Evolutionary conservation across 1,284 basidiomycete species (phyloP), one percentile per base, ranked within the genome.

Genomic region (Quambalaria eucalypti): DNA sequence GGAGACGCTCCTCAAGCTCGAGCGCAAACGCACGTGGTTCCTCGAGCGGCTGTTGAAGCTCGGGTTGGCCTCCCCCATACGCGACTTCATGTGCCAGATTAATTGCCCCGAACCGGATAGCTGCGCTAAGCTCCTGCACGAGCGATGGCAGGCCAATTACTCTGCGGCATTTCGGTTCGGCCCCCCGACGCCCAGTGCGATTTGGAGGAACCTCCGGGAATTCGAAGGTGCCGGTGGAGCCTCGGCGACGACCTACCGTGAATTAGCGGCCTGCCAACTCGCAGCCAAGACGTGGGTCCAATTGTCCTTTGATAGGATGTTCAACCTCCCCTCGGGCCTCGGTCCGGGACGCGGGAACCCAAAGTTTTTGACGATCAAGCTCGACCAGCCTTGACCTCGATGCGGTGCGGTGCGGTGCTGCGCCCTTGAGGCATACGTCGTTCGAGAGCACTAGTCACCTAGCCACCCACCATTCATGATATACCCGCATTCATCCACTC

Each of bases 131-230:
- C 77, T 87, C n/a, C 81, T 96, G 7, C 89, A 93, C 68, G 91
- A 93, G 60, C 91, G 91, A 74, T 96, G 90, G 89, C 80, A 84
- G 40, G 86, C 87, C 67, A 90, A 88, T 0, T 91, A 92, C 69
- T 82, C 84, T 51, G 83, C 88, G 14, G 86, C 90, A 16, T 89
- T 90, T 72, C 82, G 90, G 44, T 93, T 90, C 74, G 90, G 88
- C 85, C 10, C 88, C 85, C 59, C 88, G 4, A 76, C 71, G 36
- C 72, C 73, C 16, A 59, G 52, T 8, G 55, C 51, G 9, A 90
- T 92, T 21, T 66, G 61, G 51, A 38, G 64, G 21, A 54, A 66
- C 40, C 38, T 68, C 16, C 48, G 66, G 16, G 66, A 68, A 28
- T 40, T 64, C n/a, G 66, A 68, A 5, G 25, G 25, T 19, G 39